Evolutionary conservation across 2,329 filamentous ascomycete genomes (phyloP).

Genomic region (Pestalotiopsis sp.): DNA sequence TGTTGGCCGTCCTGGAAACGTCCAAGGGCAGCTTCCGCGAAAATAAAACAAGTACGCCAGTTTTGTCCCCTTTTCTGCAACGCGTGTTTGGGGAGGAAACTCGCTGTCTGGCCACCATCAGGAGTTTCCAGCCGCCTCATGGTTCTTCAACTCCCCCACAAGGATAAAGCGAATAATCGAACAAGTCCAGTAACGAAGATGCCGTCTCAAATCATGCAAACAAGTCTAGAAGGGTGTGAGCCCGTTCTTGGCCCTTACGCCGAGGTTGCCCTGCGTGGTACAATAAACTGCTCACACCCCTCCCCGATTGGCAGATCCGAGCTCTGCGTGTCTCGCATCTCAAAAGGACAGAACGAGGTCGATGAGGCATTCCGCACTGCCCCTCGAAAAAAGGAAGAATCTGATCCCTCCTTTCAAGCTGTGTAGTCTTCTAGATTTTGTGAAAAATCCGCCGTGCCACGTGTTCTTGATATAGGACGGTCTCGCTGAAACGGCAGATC

Average conservation of each 20-base stretch:
- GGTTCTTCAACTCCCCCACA: constrained; percentile 29
- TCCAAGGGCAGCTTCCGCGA: constrained; percentile 21
- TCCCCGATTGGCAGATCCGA: background rate
- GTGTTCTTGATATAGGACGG: background rate
- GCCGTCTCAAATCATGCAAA: constrained; percentile 54
- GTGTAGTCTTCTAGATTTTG: constrained; percentile 1
- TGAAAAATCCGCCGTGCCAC: constrained; percentile 7
- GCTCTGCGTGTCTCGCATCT: background rate
- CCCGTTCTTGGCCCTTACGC: constrained; percentile 3
- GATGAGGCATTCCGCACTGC: background rate
- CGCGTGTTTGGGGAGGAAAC: constrained; percentile 27
- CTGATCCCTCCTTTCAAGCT: background rate
- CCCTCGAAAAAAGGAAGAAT: background rate
- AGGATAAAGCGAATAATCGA: constrained; percentile 37
- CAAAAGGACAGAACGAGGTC: background rate
- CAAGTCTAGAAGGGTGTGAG: constrained; percentile 45
- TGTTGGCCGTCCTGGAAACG: constrained; percentile 16
- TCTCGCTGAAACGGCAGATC: background rate
- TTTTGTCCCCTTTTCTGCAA: constrained; percentile 24
- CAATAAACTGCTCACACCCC: background rate
- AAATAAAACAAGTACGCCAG: constrained; percentile 35
- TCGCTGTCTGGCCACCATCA: constrained; percentile 25
- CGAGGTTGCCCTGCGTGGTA: background rate
- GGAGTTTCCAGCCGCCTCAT: constrained; percentile 33
- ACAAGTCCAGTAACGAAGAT: constrained; percentile 44